Base-by-base conservation (phyloP, 1,284 basidiomycete genomes). In the Acaromyces ingoldii region DNA sequence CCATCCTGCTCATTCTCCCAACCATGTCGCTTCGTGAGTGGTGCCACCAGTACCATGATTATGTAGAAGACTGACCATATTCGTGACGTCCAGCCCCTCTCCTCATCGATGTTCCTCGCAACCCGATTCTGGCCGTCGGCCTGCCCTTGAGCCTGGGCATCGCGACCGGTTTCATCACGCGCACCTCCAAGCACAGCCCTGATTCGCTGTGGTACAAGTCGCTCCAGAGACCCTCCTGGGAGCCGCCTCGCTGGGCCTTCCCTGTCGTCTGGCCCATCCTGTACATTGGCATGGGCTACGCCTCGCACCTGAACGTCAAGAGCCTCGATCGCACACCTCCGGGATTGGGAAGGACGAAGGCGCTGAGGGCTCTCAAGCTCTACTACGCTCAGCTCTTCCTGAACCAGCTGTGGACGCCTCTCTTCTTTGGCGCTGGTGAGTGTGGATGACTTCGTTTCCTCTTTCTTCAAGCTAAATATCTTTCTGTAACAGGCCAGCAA, bases 321-420 rank as follows among this genome's bases (percentile, higher is more conserved):
- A 63, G 65, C 10, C 60, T 70, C 36, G 65, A 68, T 57, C 58
- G 57, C 21, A 71, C 70, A 11, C 67, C 67, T 22, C 68, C 68
- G 25, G 56, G 58, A 13, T 48, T 70, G 17, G 69, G 67, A 11
- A 63, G 57, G 52, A 82, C 82, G 46, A 74, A 78, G 24, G 79
- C 84, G 34, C 76, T 78, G 36, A 69, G 78, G 34, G 84, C 83
- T 2, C 75, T 88, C 34, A 78, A 78, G 29, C 77, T 88, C 38
- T 88, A 89, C 78, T 89, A 85, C 76, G 78, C 78, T 4, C 86
- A 88, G 70, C 78, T 88, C 33, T 83, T 77, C 0, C 74, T 88
- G 39, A 88, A 88, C 77, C 76, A 63, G 30, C 49, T 81, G 25
- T 89, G 86, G 86, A 82, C 82, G 19, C 85, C 86, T 4, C 74